phyloP scores from a whole-genome alignment of 305 asterid species.

The Plantago lanceolata region DNA sequence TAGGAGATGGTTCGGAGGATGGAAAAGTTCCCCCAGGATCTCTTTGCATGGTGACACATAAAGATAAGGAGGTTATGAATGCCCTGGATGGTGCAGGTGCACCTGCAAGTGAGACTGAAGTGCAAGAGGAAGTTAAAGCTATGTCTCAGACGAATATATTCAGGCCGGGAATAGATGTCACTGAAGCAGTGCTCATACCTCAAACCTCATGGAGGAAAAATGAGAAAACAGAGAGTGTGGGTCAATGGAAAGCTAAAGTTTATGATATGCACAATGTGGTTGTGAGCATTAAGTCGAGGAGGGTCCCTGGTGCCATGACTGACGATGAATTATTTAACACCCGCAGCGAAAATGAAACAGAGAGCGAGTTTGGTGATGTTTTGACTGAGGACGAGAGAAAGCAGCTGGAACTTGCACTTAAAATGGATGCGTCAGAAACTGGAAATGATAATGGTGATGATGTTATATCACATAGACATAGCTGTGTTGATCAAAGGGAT shows the following conservation, averaged over 20 bases:
- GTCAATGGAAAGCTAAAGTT: conserved; percentile 83
- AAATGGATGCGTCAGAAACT: conserved; percentile 55
- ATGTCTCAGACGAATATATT: conserved; percentile 92
- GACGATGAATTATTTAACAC: conserved; percentile 78
- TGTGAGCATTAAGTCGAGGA: conserved; percentile 87
- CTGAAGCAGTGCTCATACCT: conserved; percentile 84
- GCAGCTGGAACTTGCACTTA: conserved; percentile 90
- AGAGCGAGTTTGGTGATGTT: conserved; percentile 65
- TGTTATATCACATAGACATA: conserved; percentile 65
- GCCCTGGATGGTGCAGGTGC: conserved; percentile 93
- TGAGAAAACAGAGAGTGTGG: conserved; percentile 79
- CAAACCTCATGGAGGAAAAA: conserved; percentile 86
- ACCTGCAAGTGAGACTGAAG: conserved; percentile 80
- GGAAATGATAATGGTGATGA: conserved; percentile 53
- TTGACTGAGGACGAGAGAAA: conserved; percentile 83
- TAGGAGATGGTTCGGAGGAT: conserved; percentile 95
- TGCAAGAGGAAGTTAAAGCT: conserved; percentile 73
- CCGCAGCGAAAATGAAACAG: conserved; percentile 69
- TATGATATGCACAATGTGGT: conserved; percentile 94
- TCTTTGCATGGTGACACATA: conserved; percentile 78
- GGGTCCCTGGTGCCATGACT: conserved; percentile 90
- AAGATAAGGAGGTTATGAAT: conserved; percentile 86
- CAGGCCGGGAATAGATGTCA: conserved; percentile 93
- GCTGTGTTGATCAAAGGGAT: conserved; percentile 77
- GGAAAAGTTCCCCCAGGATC: conserved; percentile 80